Evolutionary conservation across 345 rosid species (phyloP).

Genomic region (Citrus australasica): DNA sequence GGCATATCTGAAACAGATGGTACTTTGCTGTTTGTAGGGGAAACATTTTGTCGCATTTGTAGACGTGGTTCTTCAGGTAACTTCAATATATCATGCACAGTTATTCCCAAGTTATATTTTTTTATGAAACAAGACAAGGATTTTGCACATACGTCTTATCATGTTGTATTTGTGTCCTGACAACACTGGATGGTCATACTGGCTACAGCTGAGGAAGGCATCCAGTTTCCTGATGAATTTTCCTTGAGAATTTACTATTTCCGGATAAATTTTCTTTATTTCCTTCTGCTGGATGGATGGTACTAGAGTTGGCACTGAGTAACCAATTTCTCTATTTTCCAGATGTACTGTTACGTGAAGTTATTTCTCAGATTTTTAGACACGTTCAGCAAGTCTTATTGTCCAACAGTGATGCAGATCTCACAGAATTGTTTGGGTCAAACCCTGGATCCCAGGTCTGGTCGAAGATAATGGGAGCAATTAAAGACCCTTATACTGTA

Average conservation of each 20-base stretch:
- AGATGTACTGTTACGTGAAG: constrained; percentile 76
- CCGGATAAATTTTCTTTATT: not conserved
- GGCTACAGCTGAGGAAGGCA: not conserved
- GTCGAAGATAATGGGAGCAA: constrained; percentile 59
- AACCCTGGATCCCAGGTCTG: constrained; percentile 53
- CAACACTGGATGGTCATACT: not conserved
- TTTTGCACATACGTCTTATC: not conserved
- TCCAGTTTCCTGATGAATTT: not conserved
- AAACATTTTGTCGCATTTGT: constrained; percentile 74
- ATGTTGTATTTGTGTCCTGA: not conserved
- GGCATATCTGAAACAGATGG: constrained; percentile 29
- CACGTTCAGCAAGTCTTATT: constrained; percentile 52
- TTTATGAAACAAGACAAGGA: not conserved
- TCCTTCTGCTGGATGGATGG: not conserved
- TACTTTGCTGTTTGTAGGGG: constrained; percentile 56
- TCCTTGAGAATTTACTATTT: not conserved
- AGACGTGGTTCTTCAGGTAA: constrained; percentile 95
- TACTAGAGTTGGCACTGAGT: not conserved
- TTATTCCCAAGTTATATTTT: not conserved
- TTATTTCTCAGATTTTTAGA: constrained; percentile 53
- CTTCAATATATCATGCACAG: constrained; percentile 14
- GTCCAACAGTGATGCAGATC: constrained; percentile 37
- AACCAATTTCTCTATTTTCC: constrained; percentile 34
- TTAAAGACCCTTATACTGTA: constrained; percentile 70
- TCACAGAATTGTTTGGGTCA: constrained; percentile 34